phyloP scores from a whole-genome alignment of 345 rosid genomes.

The Eucalyptus dawsonii region DNA sequence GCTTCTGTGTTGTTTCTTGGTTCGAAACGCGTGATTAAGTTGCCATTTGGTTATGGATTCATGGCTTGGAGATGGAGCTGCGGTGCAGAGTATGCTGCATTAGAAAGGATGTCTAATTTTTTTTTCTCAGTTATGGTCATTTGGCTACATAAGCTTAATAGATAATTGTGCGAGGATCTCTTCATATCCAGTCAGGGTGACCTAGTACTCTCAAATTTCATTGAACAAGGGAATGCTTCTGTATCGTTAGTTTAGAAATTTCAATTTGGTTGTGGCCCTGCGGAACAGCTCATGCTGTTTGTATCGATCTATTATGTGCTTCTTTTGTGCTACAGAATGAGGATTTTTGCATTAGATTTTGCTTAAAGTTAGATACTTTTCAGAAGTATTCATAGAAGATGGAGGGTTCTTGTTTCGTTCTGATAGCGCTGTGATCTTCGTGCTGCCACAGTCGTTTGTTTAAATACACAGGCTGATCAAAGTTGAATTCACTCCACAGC shows the following conservation, averaged over 20 bases:
- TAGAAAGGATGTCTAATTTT: neutral
- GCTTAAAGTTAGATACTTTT: neutral
- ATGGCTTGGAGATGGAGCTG: neutral
- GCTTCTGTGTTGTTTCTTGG: neutral
- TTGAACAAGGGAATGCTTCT: neutral
- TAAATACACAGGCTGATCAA: neutral
- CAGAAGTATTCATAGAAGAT: neutral
- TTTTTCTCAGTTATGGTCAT: neutral
- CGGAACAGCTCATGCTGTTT: neutral
- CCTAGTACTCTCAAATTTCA: neutral
- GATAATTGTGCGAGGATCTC: neutral
- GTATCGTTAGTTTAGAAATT: neutral
- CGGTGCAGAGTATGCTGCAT: neutral
- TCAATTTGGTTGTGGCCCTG: neutral
- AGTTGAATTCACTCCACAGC: neutral
- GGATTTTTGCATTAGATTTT: neutral
- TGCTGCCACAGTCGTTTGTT: neutral
- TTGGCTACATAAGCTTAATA: neutral
- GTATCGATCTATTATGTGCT: neutral
- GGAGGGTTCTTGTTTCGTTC: neutral
- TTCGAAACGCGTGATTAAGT: neutral
- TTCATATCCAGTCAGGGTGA: neutral
- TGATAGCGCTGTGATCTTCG: neutral
- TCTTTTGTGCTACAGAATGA: neutral
- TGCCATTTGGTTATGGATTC: neutral